Percentiles rank a stretch among this genome's conserved stretches.
These are phyloP conservation scores for Russula sp. DNA, from an alignment of 768 basidiomycete genomes.

Conservation along the genomic window DNA sequence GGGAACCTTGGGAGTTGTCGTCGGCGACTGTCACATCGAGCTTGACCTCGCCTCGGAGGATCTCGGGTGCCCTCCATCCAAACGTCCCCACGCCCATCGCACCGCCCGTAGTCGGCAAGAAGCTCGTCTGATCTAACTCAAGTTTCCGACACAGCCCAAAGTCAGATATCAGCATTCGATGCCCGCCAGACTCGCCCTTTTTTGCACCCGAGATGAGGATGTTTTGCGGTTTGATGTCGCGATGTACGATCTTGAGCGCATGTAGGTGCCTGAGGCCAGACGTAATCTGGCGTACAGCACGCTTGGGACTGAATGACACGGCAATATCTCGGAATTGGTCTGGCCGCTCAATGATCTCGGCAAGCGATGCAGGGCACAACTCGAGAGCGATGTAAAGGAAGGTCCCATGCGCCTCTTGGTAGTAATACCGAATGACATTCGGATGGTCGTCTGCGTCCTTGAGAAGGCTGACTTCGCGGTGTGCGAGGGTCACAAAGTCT, in stretches of 20 bases:
- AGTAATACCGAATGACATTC: slow-evolving; percentile 98
- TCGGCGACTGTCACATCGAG: slow-evolving; percentile 70
- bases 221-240: slow-evolving; percentile 98
- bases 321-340: slow-evolving; percentile 76
- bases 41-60: slow-evolving; percentile 89
- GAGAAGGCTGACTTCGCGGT: slow-evolving; percentile 89
- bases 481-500: slow-evolving; percentile 93
- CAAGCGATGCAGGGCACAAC: slow-evolving; percentile 86
- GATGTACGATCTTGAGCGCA: slow-evolving; percentile 92
- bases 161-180: slow-evolving; percentile 92
- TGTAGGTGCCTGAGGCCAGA: slow-evolving; percentile 88
- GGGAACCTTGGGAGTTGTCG: slow-evolving; percentile 63
- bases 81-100: slow-evolving; percentile 89
- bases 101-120: slow-evolving; percentile 88
- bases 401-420: slow-evolving; percentile 88
- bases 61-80: slow-evolving; percentile 98
- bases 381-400: slow-evolving; percentile 99
- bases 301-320: slow-evolving; percentile 78
- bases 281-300: slow-evolving; percentile 82
- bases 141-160: slow-evolving; percentile 96
- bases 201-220: slow-evolving; percentile 81
- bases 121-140: slow-evolving; percentile 94
- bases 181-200: slow-evolving; percentile 46
- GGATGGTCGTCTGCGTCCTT: slow-evolving; percentile 98
- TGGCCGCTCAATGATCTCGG: slow-evolving; percentile 80